Evolutionary conservation across 441 rosid genomes (phyloP), one percentile per base, ranked within the genome.

Genomic region (Euphorbia celastroides): DNA sequence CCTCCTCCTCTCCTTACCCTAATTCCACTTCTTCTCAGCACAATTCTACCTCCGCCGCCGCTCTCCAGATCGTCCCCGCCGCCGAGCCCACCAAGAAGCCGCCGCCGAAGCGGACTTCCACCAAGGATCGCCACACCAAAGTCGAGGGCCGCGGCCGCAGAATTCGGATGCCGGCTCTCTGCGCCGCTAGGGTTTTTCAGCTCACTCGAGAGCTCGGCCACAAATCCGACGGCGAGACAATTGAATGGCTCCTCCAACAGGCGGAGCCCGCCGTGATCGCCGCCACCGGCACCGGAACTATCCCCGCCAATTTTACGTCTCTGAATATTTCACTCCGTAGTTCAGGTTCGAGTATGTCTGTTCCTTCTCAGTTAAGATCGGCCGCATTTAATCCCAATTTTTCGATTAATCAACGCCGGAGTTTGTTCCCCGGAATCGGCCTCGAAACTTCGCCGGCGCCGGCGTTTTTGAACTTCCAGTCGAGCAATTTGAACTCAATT

Each of bases 131-230:
- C 12, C 98, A 92, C 79, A 92, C 98, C 0, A 92, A 92, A 71
- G 98, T 92, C 12, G 97, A 92, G 17, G 98, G 98, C 28, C 86
- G 98, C 56, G 98, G 98, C 26, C 80, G 98, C 41, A 77, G 98
- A 68, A 92, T 92, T 78, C 88, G 98, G 72, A 92, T 92, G 98
- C 98, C 98, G 0, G 98, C 98, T 12, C 84, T 90, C 48, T 92
- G 98, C 57, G 98, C 98, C 30, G 98, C 98, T 74, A 84, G 98
- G 84, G 98, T 92, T 71, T 92, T 92, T 54, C 98, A 92, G 76
- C 82, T 92, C 0, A 92, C 98, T 16, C 81, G 96, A 3, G 98
- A 92, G 67, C 83, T 92, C 0, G 98, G 98, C 32, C 98, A 92
- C 74, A 92, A 89, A 72, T 92, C 96, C 17, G 98, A 92, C 42